Evolutionary conservation across 2,329 filamentous ascomycete genomes (phyloP).

Genomic region (Fusarium torreyae): DNA sequence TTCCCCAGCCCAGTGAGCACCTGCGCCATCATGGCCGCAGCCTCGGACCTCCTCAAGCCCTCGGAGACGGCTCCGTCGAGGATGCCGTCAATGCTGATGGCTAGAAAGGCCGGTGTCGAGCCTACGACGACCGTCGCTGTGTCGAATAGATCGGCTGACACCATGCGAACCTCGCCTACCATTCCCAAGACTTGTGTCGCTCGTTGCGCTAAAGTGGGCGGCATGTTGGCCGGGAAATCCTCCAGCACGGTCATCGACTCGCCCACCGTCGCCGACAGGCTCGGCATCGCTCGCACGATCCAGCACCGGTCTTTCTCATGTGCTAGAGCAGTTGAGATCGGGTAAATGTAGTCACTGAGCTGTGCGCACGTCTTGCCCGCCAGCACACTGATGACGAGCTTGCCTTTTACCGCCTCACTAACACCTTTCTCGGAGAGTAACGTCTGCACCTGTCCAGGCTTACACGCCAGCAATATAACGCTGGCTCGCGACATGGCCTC

Average conservation of each 20-base stretch:
- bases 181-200: constrained; percentile 15
- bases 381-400: constrained; percentile 22
- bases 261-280: constrained; percentile 16
- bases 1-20: constrained; percentile 14
- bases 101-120: constrained; percentile 17
- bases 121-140: constrained; percentile 19
- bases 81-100: constrained; percentile 17
- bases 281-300: constrained; percentile 22
- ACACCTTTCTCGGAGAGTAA: constrained; percentile 16
- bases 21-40: constrained; percentile 19
- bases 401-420: constrained; percentile 11
- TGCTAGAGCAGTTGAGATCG: not conserved
- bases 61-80: constrained; percentile 18
- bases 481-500: constrained; percentile 19
- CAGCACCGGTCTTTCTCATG: constrained; percentile 11
- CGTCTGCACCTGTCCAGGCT: constrained; percentile 14
- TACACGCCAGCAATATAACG: constrained; percentile 18
- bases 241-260: constrained; percentile 23
- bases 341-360: constrained; percentile 13
- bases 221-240: constrained; percentile 11
- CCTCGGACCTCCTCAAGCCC: constrained; percentile 18
- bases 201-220: constrained; percentile 6
- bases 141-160: constrained; percentile 20
- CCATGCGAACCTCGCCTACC: constrained; percentile 16
- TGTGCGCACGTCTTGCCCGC: constrained; percentile 18